Base-by-base conservation (phyloP, 306 rosid genomes). In the Carpinus fangiana region DNA sequence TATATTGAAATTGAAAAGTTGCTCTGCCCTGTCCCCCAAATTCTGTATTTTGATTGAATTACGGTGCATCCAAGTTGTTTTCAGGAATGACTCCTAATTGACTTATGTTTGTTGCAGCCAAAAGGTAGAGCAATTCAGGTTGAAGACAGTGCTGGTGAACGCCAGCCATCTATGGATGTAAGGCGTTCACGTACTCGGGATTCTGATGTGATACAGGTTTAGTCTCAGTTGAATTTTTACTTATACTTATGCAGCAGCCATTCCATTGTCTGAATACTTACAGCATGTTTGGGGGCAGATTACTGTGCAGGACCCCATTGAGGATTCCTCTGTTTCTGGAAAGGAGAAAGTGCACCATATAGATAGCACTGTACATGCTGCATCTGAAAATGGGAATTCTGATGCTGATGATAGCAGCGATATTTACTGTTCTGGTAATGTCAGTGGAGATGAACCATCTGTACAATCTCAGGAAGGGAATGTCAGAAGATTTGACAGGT, bases 121-220 rank as follows among this genome's bases (percentile, higher is more conserved):
- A 87, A 77, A 79, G 94, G 97, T 1, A 85, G 83, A 72, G 91
- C 94, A 79, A 92, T 92, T 79, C 88, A 82, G 82, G 90, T 92
- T 61, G 91, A 88, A 81, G 86, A 85, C 67, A 77, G 90, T 74
- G 45, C 46, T 61, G 57, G 74, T 77, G 97, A 92, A 74, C 97
- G 94, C 28, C 89, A 81, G 81, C 94, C 97, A 67, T 88, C 97
- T 71, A 73, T 82, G 41, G 83, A 84, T 76, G 74, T 72, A 48
- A 82, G 82, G 74, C 88, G 81, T 76, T 89, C 93, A 70, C 84
- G 82, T 50, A 31, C 54, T 85, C 83, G 82, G 84, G 90, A 88
- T 81, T 82, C 92, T 73, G 89, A 88, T 86, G 82, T 92, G 76
- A 90, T 92, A 85, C 88, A 92, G 94, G 97, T 92, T 43, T 66